A percentile compares a stretch with the other conserved stretches of the same genome.
These are phyloP conservation scores for Chaetomium sp. DNA, from an alignment of 2,329 filamentous ascomycete genomes.

Conservation along the genomic window DNA sequence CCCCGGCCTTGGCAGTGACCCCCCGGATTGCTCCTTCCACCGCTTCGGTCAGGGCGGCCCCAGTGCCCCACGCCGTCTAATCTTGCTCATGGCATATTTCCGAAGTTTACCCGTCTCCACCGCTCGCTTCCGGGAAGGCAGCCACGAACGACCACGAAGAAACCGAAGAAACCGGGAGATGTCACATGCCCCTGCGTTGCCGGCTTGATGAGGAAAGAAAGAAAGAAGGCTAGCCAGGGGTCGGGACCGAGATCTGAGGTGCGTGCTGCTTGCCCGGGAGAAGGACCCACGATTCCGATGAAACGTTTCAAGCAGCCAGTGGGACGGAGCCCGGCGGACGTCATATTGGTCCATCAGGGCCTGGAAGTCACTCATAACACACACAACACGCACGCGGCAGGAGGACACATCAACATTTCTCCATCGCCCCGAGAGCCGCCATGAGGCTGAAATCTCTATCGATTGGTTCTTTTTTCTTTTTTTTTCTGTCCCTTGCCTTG, in stretches of 20 bases:
- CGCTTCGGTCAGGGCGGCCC: slow-evolving; percentile 13
- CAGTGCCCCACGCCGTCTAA: not conserved
- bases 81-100: slow-evolving; percentile 21
- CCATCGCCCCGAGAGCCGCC: not conserved
- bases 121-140: slow-evolving; percentile 18
- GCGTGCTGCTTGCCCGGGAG: not conserved
- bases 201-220: slow-evolving; percentile 5
- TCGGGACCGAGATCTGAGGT: slow-evolving; percentile 14
- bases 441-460: slow-evolving; percentile 3
- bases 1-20: slow-evolving; percentile 14
- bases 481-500: not conserved
- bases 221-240: not conserved
- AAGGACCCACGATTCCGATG: not conserved
- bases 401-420: not conserved
- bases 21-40: slow-evolving; percentile 9
- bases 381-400: no score
- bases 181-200: slow-evolving; percentile 11
- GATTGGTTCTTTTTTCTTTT: not conserved
- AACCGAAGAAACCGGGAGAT: not conserved
- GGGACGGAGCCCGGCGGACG: not conserved
- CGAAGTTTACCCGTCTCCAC: slow-evolving; percentile 24
- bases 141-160: not conserved
- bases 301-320: slow-evolving; percentile 1
- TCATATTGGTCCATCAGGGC: slow-evolving; percentile 6
- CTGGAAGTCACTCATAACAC: not conserved